Evolutionary conservation across 371 early-diverging fungal genomes (phyloP).

Genomic region (Mortierella sp.): DNA sequence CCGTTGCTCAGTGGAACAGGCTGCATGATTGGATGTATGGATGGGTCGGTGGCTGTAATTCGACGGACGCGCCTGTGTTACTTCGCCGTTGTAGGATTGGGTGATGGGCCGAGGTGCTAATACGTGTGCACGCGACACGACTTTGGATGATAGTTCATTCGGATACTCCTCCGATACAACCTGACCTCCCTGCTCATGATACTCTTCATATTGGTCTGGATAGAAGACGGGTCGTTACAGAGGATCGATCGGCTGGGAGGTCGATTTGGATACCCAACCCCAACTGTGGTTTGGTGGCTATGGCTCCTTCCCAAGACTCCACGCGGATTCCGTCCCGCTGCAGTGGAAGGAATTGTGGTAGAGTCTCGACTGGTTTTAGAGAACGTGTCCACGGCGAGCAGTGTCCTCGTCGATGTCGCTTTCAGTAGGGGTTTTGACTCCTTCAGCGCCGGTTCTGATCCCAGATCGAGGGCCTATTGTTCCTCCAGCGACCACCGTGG

Average conservation of each 20-base stretch:
- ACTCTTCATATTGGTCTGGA: constrained; percentile 13
- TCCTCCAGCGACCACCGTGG: background rate
- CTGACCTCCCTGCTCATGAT: background rate
- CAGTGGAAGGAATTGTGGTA: constrained; percentile 6
- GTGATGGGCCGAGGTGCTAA: background rate
- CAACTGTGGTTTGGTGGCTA: background rate
- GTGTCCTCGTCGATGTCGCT: constrained; percentile 16
- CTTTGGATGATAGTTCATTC: background rate
- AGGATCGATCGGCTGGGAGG: background rate
- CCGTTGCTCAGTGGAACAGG: background rate
- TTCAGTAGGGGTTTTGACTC: background rate
- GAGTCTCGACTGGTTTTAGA: constrained; percentile 6
- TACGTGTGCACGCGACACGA: background rate
- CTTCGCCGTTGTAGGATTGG: background rate
- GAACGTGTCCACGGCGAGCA: background rate
- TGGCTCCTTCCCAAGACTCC: background rate
- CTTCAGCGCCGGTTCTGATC: background rate
- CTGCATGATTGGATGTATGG: background rate
- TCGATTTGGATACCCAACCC: background rate
- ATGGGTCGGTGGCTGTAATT: background rate
- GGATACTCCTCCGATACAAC: constrained; percentile 1
- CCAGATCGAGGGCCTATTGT: constrained; percentile 1
- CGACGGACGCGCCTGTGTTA: background rate
- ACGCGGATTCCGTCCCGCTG: background rate
- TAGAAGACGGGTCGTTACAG: constrained; percentile 1